Base-by-base conservation (phyloP, 345 rosid genomes). In the Aethionema arabicum region DNA sequence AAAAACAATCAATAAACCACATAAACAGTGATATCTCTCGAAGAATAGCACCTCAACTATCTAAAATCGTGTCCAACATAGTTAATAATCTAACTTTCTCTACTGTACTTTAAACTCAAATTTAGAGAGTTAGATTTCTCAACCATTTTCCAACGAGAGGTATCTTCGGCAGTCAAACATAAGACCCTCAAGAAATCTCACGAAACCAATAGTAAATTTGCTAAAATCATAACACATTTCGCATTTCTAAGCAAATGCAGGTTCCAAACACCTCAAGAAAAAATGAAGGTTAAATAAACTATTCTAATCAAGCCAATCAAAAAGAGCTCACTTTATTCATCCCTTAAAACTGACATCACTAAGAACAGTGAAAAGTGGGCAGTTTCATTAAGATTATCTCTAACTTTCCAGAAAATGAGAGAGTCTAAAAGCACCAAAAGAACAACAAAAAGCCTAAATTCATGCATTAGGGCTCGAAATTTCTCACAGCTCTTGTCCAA, bases 401-500 rank as follows among this genome's bases (percentile, higher is more conserved):
- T 51, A 59, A 43, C 66, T 68, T 60, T 68, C 40, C 31, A 40
- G 11, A 35, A 35, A 50, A 57, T 0, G 38, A 42, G 32, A 55
- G 2, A 3, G 52, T 38, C 5, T 7, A 63, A 70, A 70, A 56
- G 63, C 52, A 61, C 4, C 42, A 13, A 53, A 30, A 41, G 51
- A 12, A 2, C 4, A 35, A 47, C 50, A 59, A 27, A 47, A 52
- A 52, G 61, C 66, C 70, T 71, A 71, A 65, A 71, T 11, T 58
- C 44, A 58, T 43, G 70, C 62, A 50, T 41, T 59, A 64, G 75
- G 70, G 54, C 30, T 69, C 70, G 13, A 6, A 38, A 54, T 69
- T 38, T 39, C 16, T 50, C 67, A 53, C 11, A 43, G 66, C 52
- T 65, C 66, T 65, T 59, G 70, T 50, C 62, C 50, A 65, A 65